These are phyloP conservation scores for Lachnellula hyalina DNA, from an alignment of 2,329 filamentous ascomycete species.

Conservation along the genomic window DNA sequence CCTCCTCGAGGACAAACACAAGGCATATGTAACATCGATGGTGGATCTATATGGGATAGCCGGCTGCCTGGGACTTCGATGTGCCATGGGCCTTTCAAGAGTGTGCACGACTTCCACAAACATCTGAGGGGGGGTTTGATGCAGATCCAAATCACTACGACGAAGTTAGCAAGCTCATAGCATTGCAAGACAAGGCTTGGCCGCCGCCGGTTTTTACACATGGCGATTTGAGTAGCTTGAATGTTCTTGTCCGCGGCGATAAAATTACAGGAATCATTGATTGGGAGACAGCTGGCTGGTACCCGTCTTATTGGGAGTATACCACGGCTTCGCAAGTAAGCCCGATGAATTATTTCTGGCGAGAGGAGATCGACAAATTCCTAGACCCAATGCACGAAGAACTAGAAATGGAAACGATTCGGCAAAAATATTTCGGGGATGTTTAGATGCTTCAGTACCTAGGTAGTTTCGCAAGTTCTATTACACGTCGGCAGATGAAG, in stretches of 20 bases:
- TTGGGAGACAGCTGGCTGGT: slow-evolving; percentile 38
- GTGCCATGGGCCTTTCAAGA: slow-evolving; percentile 31
- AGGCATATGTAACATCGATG: too few species aligned
- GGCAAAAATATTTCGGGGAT: slow-evolving; percentile 17
- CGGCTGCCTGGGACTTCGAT: too few species aligned
- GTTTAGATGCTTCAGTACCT: too few species aligned
- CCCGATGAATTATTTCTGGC: slow-evolving; percentile 35
- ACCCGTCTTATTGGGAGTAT: slow-evolving; percentile 38
- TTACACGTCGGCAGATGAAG: too few species aligned
- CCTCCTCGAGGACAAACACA: too few species aligned
- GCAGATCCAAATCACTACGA: slow-evolving; percentile 1
- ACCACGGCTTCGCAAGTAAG: slow-evolving; percentile 37
- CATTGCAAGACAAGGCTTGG: slow-evolving; percentile 11
- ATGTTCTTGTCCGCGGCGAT: slow-evolving; percentile 39
- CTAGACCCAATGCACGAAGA: slow-evolving; percentile 34
- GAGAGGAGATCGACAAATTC: slow-evolving; percentile 36
- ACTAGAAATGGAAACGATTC: slow-evolving; percentile 36
- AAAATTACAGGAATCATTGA: slow-evolving; percentile 38
- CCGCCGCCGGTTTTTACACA: slow-evolving; percentile 32
- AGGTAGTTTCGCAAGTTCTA: too few species aligned
- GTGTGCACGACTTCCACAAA: slow-evolving; percentile 30
- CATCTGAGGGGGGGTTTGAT: slow-evolving; percentile 26
- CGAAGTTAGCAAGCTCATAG: slow-evolving; percentile 14
- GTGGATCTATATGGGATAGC: too few species aligned
- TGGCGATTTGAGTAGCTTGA: slow-evolving; percentile 42